These are phyloP conservation scores for Aspergillus sp. DNA, from an alignment of 2,329 filamentous ascomycete species.

Conservation along the genomic window DNA sequence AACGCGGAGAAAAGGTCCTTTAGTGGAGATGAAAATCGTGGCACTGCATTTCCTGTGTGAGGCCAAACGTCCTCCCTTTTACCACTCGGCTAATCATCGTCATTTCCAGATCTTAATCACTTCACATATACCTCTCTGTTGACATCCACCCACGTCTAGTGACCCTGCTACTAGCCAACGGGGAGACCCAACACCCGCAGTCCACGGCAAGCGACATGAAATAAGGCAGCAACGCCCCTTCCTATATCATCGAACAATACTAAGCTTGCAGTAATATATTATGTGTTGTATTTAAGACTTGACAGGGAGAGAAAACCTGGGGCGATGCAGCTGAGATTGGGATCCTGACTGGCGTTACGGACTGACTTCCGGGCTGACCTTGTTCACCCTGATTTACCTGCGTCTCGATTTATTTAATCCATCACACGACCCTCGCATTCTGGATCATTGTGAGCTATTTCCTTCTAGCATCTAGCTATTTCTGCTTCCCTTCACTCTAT, in stretches of 20 bases:
- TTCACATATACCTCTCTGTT: background rate
- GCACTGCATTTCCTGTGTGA: background rate
- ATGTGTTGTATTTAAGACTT: too few species aligned
- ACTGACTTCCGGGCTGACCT: background rate
- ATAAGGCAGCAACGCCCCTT: background rate
- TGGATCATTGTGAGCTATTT: accelerated
- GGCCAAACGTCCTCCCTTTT: background rate
- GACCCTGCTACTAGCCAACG: background rate
- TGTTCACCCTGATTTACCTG: background rate
- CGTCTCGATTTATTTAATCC: background rate
- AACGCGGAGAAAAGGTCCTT: background rate
- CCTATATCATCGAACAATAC: background rate
- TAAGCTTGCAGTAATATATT: background rate
- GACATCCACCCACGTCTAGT: background rate
- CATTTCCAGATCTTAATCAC: background rate
- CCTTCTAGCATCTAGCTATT: background rate
- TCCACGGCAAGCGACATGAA: background rate
- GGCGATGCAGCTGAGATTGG: background rate
- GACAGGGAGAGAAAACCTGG: background rate
- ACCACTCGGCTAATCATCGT: background rate
- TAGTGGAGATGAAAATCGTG: background rate
- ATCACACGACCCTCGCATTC: background rate
- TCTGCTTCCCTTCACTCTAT: background rate
- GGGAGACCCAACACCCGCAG: background rate
- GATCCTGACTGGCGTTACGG: background rate